Conservation (phyloP, 306 rosid genomes). For the Cicer yamashitae region DNA sequence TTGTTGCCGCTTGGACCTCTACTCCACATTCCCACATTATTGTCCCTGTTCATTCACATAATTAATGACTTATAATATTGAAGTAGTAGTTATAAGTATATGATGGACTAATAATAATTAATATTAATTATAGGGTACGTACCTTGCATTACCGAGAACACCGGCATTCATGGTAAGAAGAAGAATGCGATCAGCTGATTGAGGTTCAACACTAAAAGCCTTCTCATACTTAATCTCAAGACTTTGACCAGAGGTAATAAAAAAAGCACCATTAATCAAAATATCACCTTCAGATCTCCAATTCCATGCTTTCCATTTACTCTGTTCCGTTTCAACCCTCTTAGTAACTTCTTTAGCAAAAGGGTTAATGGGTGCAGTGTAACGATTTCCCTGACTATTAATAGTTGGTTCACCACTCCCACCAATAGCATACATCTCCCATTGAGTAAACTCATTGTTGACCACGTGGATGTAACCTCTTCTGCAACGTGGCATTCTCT, state of each 20-base stretch:
- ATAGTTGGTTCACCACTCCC: slow-evolving; percentile 92
- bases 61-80: no score
- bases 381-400: slow-evolving; percentile 92
- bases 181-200: slow-evolving; percentile 72
- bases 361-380: slow-evolving; percentile 66
- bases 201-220: slow-evolving; percentile 91
- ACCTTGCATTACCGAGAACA: slow-evolving; percentile 86
- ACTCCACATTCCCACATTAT: slow-evolving; percentile 60
- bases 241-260: slow-evolving; percentile 74
- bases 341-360: slow-evolving; percentile 92
- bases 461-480: slow-evolving; percentile 91
- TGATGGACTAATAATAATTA: no score
- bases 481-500: slow-evolving; percentile 90
- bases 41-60: slow-evolving; percentile 46
- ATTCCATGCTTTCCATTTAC: slow-evolving; percentile 84
- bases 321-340: slow-evolving; percentile 69
- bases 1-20: slow-evolving; percentile 43
- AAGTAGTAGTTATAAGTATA: not conserved
- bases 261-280: slow-evolving; percentile 82
- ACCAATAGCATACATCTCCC: slow-evolving; percentile 99
- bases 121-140: not conserved
- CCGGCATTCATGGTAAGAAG: slow-evolving; percentile 78
- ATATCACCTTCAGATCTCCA: slow-evolving; percentile 95
- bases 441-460: slow-evolving; percentile 83
- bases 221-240: slow-evolving; percentile 88